Percentiles rank a stretch among this genome's conserved stretches.
Conservation (phyloP, 306 rosid species). For the Delonix regia region DNA sequence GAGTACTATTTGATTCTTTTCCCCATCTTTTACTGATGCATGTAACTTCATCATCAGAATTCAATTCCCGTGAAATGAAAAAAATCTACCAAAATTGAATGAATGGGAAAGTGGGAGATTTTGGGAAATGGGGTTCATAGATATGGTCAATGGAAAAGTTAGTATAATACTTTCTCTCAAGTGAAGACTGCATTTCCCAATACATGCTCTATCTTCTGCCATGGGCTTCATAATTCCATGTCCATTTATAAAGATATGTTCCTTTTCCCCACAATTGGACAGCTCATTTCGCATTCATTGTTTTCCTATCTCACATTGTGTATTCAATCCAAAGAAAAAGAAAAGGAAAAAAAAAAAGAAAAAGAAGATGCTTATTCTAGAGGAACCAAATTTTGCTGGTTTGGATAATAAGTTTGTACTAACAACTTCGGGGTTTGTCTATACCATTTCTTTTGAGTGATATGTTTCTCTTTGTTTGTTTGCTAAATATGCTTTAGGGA, state of each 20-base stretch:
- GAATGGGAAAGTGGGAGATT: conserved; percentile 44
- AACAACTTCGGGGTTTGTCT: conserved; percentile 22
- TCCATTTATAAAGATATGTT: conserved; percentile 31
- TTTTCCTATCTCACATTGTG: conserved; percentile 22
- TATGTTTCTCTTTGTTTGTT: conserved; percentile 7
- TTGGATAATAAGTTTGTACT: conserved; percentile 32
- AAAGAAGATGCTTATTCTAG: conserved; percentile 40
- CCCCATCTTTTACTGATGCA: not conserved
- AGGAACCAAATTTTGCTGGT: conserved; percentile 39
- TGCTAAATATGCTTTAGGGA: conserved; percentile 24
- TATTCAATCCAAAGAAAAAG: not conserved
- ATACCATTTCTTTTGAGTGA: conserved; percentile 19
- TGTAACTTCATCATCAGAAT: conserved; percentile 52
- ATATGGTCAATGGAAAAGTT: conserved; percentile 42
- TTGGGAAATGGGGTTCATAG: conserved; percentile 37
- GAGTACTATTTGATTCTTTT: not conserved
- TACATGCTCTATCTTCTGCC: conserved; percentile 29
- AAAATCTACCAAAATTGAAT: conserved; percentile 42
- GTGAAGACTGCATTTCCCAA: conserved; percentile 53
- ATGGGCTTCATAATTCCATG: conserved; percentile 40
- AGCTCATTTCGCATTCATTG: conserved; percentile 43
- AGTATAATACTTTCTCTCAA: conserved; percentile 21
- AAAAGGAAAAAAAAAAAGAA: no score
- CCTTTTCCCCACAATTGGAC: conserved; percentile 34
- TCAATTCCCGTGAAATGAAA: conserved; percentile 49